phyloP scores from a whole-genome alignment of 352 stramenopile genomes.

The Globisporangium nagaii region DNA sequence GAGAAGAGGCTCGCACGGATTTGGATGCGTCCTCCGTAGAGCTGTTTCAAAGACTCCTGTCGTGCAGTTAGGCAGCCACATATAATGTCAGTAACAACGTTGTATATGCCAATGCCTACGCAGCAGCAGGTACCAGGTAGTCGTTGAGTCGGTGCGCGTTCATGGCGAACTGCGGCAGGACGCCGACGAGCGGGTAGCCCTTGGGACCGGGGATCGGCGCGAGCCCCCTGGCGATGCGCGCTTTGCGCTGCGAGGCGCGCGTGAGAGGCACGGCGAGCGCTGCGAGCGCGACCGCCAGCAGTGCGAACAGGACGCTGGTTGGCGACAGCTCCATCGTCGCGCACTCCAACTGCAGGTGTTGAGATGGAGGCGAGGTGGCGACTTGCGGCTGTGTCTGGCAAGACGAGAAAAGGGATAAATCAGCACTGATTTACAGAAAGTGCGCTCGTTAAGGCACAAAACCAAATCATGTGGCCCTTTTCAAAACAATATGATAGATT shows the following conservation, averaged over 20 bases:
- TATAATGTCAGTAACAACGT: too few relatives aligned
- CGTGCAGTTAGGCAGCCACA: neutral
- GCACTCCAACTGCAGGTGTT: too few relatives aligned
- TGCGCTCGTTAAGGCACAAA: too few relatives aligned
- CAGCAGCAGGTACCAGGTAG: neutral
- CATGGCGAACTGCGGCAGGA: neutral
- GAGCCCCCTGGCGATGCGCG: neutral
- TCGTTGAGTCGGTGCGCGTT: neutral
- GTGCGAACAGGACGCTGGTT: neutral
- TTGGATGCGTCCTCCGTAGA: neutral
- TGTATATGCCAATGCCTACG: too few relatives aligned
- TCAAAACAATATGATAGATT: too few relatives aligned
- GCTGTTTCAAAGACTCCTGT: neutral
- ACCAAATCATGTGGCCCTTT: too few relatives aligned
- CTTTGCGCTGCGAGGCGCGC: neutral
- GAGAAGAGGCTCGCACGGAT: neutral
- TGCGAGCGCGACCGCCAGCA: neutral
- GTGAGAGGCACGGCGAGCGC: neutral
- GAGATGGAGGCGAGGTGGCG: too few relatives aligned
- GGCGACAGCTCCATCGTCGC: too few relatives aligned
- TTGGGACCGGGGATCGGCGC: neutral
- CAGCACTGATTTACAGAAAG: too few relatives aligned
- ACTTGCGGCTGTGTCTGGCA: too few relatives aligned
- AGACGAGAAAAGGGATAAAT: too few relatives aligned
- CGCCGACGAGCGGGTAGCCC: neutral